Evolutionary conservation across 352 stramenopile species (phyloP), one percentile per base, ranked within the genome.

Genomic region (Phytophthora pinifolia): DNA sequence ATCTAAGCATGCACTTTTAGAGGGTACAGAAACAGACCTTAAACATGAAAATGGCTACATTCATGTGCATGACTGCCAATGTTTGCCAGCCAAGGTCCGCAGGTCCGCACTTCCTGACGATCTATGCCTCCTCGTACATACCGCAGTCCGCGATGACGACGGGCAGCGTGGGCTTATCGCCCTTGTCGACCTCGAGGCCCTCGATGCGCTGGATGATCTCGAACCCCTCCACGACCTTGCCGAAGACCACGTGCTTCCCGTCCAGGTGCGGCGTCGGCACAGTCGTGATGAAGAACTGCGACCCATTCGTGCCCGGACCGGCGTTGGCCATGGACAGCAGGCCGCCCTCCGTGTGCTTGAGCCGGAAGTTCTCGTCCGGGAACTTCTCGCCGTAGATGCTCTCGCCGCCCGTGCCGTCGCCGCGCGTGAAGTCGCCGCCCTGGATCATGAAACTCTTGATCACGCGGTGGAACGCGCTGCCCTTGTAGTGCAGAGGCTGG

Each of bases 231-330:
- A 96, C 73, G 9, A 97, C 91, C 57, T 88, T 84, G 34, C 96
- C 97, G 73, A 99, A 99, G 6, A 99, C 98, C 32, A 98, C 94
- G 85, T 99, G 97, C 77, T 98, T 98, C 62, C 89, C 93, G 65
- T 99, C 96, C 46, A 99, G 80, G 72, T 98, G 98, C 29, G 94
- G 87, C 55, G 95, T 99, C 44, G 95, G 71, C 58, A 92, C 83
- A 20, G 88, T 92, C 69, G 87, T 96, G 67, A 99, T 89, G 74
- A 98, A 99, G 74, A 99, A 98, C 87, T 99, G 96, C 50, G 90
- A 98, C 42, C 96, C 93, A 70, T 99, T 99, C 52, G 96, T 98
- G 68, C 93, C 90, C 31, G 96, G 94, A 17, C 96, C 95, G 9
- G 93, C 87, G 79, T 99, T 99, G 1, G 96, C 96, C 96, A 98